Evolutionary conservation across 441 rosid species (phyloP).

Genomic region (Gossypium schwendimanii): DNA sequence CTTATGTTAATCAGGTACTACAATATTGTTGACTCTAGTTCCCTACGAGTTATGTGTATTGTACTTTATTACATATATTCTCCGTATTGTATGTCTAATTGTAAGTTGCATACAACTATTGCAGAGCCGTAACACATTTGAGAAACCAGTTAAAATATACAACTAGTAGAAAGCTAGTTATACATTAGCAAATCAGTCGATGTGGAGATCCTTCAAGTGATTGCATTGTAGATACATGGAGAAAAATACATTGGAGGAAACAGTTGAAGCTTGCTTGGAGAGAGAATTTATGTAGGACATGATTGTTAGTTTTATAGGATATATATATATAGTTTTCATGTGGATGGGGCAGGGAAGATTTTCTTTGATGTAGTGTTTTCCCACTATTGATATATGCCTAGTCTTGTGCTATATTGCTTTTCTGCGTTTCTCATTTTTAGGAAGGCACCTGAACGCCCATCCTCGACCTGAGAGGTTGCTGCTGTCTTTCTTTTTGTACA

Average conservation of each 20-base stretch:
- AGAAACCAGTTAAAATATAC: constrained; percentile 90
- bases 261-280: constrained; percentile 12
- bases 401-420: constrained; percentile 16
- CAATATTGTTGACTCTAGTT: not conserved
- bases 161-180: constrained; percentile 46
- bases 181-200: constrained; percentile 18
- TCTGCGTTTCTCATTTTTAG: constrained; percentile 15
- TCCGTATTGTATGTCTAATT: not conserved
- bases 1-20: constrained; percentile 78
- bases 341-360: constrained; percentile 15
- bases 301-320: constrained; percentile 9
- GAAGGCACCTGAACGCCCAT: constrained; percentile 11
- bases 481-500: constrained; percentile 22
- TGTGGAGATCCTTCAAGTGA: constrained; percentile 7
- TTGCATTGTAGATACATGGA: constrained; percentile 11
- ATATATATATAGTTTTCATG: constrained; percentile 1
- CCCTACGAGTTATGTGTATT: not conserved
- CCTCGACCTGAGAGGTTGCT: constrained; percentile 18
- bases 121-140: constrained; percentile 81
- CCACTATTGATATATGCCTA: constrained; percentile 13
- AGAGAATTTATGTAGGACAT: constrained; percentile 15
- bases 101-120: constrained; percentile 15
- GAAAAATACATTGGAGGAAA: constrained; percentile 19
- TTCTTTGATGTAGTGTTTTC: constrained; percentile 13
- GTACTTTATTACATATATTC: not conserved